Evolutionary conservation across 768 basidiomycete species (phyloP), one percentile per base, ranked within the genome.

Genomic region (Termitomyces sp.): DNA sequence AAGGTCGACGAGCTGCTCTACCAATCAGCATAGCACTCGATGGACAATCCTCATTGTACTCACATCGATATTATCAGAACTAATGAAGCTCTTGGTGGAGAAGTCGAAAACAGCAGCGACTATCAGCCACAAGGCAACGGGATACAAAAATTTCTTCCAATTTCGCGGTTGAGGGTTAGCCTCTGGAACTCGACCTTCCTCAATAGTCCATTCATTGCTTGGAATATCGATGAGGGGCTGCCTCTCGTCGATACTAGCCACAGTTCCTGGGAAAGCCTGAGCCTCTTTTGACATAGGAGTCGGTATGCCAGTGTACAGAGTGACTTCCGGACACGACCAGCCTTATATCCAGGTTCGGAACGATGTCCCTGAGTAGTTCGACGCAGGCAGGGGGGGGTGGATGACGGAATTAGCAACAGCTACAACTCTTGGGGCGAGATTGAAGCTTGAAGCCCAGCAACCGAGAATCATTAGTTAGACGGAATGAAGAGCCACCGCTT

Each of bases 1-100:
- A 11, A 90, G 72, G 68, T 98, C 94, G 59, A 98, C 94, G 59
- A 98, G 95, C 85, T 96, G 32, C 50, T 18, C 16, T 16, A 35
- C 38, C 9, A 31, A n/a, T 43, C 22, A 27, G 20, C 29, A 41
- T 41, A 11, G 45, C 33, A 29, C 27, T 36, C 25, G 35, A 7
- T 27, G 7, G 16, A 5, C 45, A 12, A 25, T n/a, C n/a, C 4
- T 10, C 3, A 10, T 15, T 27, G 18, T 20, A 68, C 83, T 51
- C 54, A 89, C 88, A 41, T 88, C 77, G 11, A 81, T 77, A 65
- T 90, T 85, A 20, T 78, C 86, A 7, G 84, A 74, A 40, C 88
- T 84, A 11, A 88, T 80, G 62, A 88, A 84, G 3, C 82, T 85
- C 60, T 89, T 88, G 65, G 90, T 75, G 52, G 89, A 79, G 35